Evolutionary conservation across 108 stramenopile species (phyloP).

Genomic region (Discostella stelligeroides): DNA sequence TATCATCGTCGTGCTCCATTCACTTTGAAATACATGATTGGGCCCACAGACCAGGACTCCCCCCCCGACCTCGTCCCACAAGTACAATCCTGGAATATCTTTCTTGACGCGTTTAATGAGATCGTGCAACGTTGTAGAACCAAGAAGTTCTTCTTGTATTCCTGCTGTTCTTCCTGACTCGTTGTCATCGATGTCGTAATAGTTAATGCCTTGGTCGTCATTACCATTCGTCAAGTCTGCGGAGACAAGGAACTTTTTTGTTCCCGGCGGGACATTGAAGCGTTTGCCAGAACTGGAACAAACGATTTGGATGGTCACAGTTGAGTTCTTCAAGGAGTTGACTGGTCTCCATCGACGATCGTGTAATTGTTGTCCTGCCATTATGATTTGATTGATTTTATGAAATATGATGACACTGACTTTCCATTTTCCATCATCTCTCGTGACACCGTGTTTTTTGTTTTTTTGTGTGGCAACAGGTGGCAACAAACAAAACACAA

Average conservation of each 20-base stretch:
- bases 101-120: slow-evolving; percentile 23
- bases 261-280: slow-evolving; percentile 16
- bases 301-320: slow-evolving; percentile 24
- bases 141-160: slow-evolving; percentile 17
- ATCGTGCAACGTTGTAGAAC: slow-evolving; percentile 25
- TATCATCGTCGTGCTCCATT: slow-evolving; percentile 35
- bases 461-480: no score
- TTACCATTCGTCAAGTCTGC: slow-evolving; percentile 3
- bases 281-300: slow-evolving; percentile 31
- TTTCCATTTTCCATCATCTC: no score
- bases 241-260: neutral
- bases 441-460: no score
- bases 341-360: slow-evolving; percentile 28
- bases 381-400: no score
- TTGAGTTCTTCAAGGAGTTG: slow-evolving; percentile 26
- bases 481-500: no score
- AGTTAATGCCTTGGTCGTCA: slow-evolving; percentile 10
- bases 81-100: slow-evolving; percentile 27
- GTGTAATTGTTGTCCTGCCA: neutral
- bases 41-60: slow-evolving; percentile 22
- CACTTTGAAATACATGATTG: slow-evolving; percentile 11
- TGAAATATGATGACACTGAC: no score
- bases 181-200: no score
- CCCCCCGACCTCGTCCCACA: slow-evolving; percentile 40
- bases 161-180: neutral